A percentile compares a stretch with the other conserved stretches of the same genome.
phyloP scores from a whole-genome alignment of 192 early-diverging fungal species.

The Backusella mclennaniae region DNA sequence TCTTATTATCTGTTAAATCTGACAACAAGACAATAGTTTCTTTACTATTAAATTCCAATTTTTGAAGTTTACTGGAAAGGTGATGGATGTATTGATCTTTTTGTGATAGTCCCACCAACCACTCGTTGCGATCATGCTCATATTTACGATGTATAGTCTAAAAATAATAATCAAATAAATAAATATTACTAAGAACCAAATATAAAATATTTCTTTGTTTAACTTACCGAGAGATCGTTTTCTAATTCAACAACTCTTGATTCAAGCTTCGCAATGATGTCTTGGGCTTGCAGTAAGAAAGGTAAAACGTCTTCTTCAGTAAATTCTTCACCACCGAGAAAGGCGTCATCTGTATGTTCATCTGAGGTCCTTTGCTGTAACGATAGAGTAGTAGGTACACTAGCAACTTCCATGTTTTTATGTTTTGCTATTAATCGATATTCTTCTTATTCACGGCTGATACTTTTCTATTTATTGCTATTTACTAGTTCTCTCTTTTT shows the following conservation, averaged over 20 bases:
- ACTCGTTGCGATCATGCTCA: slow-evolving; percentile 46
- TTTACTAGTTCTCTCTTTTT: not conserved
- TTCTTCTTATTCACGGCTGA: not conserved
- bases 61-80: slow-evolving; percentile 39
- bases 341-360: slow-evolving; percentile 8
- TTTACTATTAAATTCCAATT: slow-evolving; percentile 43
- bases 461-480: not conserved
- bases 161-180: slow-evolving; percentile 1
- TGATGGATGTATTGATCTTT: slow-evolving; percentile 47
- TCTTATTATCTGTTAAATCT: slow-evolving; percentile 16
- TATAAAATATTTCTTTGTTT: not conserved
- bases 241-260: slow-evolving; percentile 46
- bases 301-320: slow-evolving; percentile 41
- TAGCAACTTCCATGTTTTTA: not conserved
- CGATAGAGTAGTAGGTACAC: not conserved
- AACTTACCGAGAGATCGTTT: slow-evolving; percentile 37
- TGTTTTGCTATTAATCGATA: not conserved
- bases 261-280: slow-evolving; percentile 43
- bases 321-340: slow-evolving; percentile 3
- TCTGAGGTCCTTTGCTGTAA: slow-evolving; percentile 2
- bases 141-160: slow-evolving; percentile 46
- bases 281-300: slow-evolving; percentile 45
- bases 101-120: slow-evolving; percentile 44
- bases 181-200: not conserved
- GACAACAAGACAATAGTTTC: slow-evolving; percentile 44